A percentile compares a stretch with the other conserved stretches of the same genome.
These are phyloP conservation scores for Begonia peltatifolia DNA, from an alignment of 306 rosid species.

Conservation along the genomic window DNA sequence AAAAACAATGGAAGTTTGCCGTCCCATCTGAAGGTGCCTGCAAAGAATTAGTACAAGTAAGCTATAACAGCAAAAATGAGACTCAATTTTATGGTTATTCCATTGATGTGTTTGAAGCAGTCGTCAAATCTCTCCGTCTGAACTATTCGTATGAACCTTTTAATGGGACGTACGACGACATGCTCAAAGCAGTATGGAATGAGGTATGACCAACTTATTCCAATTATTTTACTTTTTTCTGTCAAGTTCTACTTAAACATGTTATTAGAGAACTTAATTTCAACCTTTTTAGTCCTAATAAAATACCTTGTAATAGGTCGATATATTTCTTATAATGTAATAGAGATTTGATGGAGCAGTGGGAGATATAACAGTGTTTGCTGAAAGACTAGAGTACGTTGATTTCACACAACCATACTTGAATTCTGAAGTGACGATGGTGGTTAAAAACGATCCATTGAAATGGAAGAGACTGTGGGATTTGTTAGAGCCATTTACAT, in stretches of 20 bases:
- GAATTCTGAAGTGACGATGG: conserved; percentile 34
- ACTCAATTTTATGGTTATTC: conserved; percentile 32
- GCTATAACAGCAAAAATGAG: conserved; percentile 10
- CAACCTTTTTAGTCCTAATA: too few species aligned
- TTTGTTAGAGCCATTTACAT: conserved; percentile 29
- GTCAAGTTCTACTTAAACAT: too few species aligned
- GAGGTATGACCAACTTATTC: conserved; percentile 19
- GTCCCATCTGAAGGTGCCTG: conserved; percentile 34
- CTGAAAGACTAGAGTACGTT: conserved; percentile 27
- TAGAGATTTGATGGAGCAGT: conserved; percentile 42
- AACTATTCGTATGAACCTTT: conserved; percentile 19
- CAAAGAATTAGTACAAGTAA: conserved; percentile 35
- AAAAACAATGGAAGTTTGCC: conserved; percentile 16
- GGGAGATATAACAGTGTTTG: conserved; percentile 38
- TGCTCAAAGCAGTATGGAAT: conserved; percentile 28
- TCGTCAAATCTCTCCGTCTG: conserved; percentile 16
- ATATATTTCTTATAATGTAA: neutral
- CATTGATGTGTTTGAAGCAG: conserved; percentile 35
- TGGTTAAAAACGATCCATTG: conserved; percentile 19
- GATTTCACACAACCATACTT: conserved; percentile 40
- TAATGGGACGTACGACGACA: conserved; percentile 32
- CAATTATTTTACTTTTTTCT: neutral
- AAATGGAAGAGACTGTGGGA: conserved; percentile 25
- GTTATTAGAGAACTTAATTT: neutral
- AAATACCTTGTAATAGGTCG: too few species aligned